phyloP scores from a whole-genome alignment of 2,329 filamentous ascomycete genomes.

The Teratosphaeria destructans region DNA sequence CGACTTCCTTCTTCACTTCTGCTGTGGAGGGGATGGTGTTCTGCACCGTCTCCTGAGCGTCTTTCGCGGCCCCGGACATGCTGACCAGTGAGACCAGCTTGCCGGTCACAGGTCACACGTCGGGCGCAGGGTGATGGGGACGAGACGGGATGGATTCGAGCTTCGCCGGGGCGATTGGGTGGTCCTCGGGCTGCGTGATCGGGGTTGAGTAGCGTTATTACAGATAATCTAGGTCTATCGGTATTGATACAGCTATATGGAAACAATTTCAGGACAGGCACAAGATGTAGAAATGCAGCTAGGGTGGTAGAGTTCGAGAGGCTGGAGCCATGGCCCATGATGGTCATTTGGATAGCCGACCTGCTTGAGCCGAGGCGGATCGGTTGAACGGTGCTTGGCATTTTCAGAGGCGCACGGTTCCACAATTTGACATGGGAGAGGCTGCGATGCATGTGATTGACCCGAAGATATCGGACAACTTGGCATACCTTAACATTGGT shows the following conservation, averaged over 20 bases:
- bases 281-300: not conserved
- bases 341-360: not conserved
- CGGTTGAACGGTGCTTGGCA: not conserved
- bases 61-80: constrained; percentile 7
- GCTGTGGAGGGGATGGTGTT: constrained; percentile 17
- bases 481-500: not conserved
- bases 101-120: not conserved
- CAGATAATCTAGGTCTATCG: not conserved
- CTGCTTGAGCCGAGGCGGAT: not conserved
- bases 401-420: not conserved
- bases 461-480: not conserved
- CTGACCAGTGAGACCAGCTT: not conserved
- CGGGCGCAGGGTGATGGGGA: not conserved
- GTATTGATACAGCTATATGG: not conserved
- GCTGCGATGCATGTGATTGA: not conserved
- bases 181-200: not conserved
- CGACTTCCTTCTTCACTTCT: constrained; percentile 44
- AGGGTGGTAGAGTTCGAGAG: not conserved
- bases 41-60: not conserved
- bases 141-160: not conserved
- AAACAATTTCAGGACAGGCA: not conserved
- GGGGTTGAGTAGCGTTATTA: not conserved
- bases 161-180: not conserved
- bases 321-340: not conserved
- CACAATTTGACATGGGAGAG: not conserved